Conservation (phyloP, 768 basidiomycete genomes). For the Termitomyces sp. region DNA sequence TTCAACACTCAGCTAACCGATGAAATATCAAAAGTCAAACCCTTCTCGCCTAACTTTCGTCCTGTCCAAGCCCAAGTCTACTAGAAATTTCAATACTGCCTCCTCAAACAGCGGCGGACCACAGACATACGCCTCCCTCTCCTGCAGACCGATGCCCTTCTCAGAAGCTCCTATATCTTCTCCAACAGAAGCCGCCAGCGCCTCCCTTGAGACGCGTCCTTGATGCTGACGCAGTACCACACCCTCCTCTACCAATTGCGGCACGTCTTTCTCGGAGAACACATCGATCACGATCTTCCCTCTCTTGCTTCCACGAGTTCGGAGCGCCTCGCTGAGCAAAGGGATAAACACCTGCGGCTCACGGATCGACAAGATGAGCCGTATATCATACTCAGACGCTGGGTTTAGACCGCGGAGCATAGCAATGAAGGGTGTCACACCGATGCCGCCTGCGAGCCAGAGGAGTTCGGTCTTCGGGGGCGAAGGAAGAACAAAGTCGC, state of each 20-base stretch:
- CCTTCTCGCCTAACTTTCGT: conserved; percentile 35
- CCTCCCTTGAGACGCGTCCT: conserved; percentile 23
- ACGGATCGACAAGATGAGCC: conserved; percentile 47
- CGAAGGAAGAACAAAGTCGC: conserved; percentile 44
- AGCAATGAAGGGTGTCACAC: conserved; percentile 62
- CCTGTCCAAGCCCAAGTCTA: conserved; percentile 32
- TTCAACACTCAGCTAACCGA: neutral
- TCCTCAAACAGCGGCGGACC: conserved; percentile 49
- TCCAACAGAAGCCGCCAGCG: conserved; percentile 14
- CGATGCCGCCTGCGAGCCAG: conserved; percentile 68
- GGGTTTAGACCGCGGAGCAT: conserved; percentile 35
- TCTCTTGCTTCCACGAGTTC: conserved; percentile 11
- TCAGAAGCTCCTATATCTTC: neutral
- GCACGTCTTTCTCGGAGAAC: conserved; percentile 29
- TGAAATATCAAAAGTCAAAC: conserved; percentile 39
- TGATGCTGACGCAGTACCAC: conserved; percentile 17
- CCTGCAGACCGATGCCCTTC: conserved; percentile 12
- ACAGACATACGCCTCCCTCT: conserved; percentile 44
- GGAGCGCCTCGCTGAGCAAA: conserved; percentile 35
- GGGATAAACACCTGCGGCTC: conserved; percentile 52
- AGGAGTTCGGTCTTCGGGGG: conserved; percentile 31
- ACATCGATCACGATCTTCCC: conserved; percentile 31
- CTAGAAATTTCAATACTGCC: conserved; percentile 32
- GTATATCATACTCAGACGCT: conserved; percentile 34
- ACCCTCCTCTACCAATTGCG: conserved; percentile 9